A percentile compares a stretch with the other conserved stretches of the same genome.
phyloP scores from a whole-genome alignment of 2,329 filamentous ascomycete genomes.

The Diaporthe capsici region DNA sequence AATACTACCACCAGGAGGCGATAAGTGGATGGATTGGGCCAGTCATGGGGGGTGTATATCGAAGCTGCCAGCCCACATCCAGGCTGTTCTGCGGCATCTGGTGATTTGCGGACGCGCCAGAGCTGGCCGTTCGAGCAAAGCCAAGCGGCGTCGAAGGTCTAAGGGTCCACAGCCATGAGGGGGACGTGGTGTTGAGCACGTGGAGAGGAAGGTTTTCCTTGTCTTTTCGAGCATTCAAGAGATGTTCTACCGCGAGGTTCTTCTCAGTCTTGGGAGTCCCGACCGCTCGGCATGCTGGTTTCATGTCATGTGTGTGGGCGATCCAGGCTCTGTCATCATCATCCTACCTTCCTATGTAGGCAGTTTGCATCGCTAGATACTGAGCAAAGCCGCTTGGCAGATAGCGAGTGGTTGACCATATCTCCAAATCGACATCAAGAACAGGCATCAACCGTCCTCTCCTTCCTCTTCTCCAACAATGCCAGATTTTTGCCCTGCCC shows the following conservation, averaged over 20 bases:
- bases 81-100: neutral
- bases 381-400: constrained; percentile 24
- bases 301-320: constrained; percentile 19
- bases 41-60: neutral
- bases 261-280: constrained; percentile 6
- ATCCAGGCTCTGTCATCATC: constrained; percentile 19
- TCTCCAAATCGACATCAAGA: constrained; percentile 1
- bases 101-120: neutral
- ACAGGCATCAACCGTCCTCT: neutral
- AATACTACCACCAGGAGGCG: constrained; percentile 25
- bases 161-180: neutral
- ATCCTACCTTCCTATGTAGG: constrained; percentile 30
- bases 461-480: neutral
- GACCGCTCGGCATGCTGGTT: constrained; percentile 25
- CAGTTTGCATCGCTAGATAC: constrained; percentile 21
- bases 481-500: neutral
- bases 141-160: neutral
- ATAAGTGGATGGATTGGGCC: neutral
- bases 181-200: neutral
- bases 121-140: neutral
- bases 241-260: constrained; percentile 13
- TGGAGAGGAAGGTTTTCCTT: constrained; percentile 11
- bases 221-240: constrained; percentile 24
- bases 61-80: constrained; percentile 1
- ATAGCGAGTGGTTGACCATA: neutral